A percentile compares a stretch with the other conserved stretches of the same genome.
Evolutionary conservation across 371 early-diverging fungal species (phyloP).

Genomic region (Mucor sp.): DNA sequence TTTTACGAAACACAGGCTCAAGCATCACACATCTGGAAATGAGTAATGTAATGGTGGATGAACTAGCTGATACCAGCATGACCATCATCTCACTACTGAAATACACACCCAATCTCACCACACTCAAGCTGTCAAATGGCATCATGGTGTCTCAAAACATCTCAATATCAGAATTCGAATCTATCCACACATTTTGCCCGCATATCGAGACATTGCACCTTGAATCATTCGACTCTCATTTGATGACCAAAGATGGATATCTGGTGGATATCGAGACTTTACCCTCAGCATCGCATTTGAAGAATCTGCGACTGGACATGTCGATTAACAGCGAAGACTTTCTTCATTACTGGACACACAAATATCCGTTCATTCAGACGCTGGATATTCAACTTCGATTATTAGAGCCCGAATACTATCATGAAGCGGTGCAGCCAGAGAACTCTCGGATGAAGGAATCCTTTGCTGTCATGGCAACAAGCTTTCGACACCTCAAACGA

Average conservation of each 20-base stretch:
- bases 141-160: not conserved
- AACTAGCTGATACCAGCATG: not conserved
- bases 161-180: conserved; percentile 16
- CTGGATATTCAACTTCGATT: conserved; percentile 9
- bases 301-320: conserved; percentile 1
- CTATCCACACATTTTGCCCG: conserved; percentile 16
- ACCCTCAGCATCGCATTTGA: not conserved
- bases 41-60: conserved; percentile 2
- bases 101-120: conserved; percentile 8
- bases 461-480: conserved; percentile 9
- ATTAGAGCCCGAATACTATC: conserved; percentile 10
- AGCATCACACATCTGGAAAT: conserved; percentile 4
- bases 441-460: conserved; percentile 16
- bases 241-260: not conserved
- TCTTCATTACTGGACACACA: conserved; percentile 16
- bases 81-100: conserved; percentile 4
- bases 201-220: not conserved
- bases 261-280: conserved; percentile 7
- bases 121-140: not conserved
- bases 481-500: conserved; percentile 5
- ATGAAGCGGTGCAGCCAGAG: conserved; percentile 5
- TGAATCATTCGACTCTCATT: not conserved
- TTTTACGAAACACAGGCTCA: not conserved
- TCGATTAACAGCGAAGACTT: conserved; percentile 12
- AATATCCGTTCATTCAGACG: conserved; percentile 11